Conservation (phyloP, 2,329 filamentous ascomycete genomes). For the Diaporthe longicolla region DNA sequence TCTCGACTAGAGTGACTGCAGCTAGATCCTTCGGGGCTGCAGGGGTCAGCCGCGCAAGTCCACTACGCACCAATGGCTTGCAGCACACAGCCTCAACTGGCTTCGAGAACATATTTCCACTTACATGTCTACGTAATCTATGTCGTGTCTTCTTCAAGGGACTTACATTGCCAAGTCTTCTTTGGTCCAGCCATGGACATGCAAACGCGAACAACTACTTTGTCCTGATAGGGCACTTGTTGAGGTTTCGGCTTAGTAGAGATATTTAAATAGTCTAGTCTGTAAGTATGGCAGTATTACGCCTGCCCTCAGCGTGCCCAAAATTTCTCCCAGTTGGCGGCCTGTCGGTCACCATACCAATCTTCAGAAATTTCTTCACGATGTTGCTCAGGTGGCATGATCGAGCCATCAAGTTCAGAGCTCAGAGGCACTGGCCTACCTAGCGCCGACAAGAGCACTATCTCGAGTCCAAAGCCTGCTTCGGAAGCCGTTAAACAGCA, state of each 20-base stretch:
- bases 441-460: background rate
- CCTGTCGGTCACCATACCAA: background rate
- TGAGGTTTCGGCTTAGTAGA: too few species aligned
- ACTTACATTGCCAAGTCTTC: background rate
- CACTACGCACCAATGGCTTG: background rate
- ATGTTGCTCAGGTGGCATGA: background rate
- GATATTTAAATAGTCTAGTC: background rate
- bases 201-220: background rate
- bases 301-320: background rate
- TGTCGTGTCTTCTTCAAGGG: background rate
- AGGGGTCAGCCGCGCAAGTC: background rate
- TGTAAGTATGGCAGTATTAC: too few species aligned
- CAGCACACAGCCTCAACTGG: conserved; percentile 8
- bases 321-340: too few species aligned
- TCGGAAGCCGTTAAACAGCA: background rate
- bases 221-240: too few species aligned
- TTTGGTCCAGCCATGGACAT: background rate
- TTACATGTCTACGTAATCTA: background rate
- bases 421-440: background rate
- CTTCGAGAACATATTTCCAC: background rate
- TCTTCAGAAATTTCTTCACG: background rate
- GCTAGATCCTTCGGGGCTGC: background rate
- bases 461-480: too few species aligned
- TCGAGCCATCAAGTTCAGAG: background rate
- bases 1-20: background rate